A percentile compares a stretch with the other conserved stretches of the same genome.
Conservation (phyloP, 2,329 filamentous ascomycete species). For the Tricladium varicosporioides region DNA sequence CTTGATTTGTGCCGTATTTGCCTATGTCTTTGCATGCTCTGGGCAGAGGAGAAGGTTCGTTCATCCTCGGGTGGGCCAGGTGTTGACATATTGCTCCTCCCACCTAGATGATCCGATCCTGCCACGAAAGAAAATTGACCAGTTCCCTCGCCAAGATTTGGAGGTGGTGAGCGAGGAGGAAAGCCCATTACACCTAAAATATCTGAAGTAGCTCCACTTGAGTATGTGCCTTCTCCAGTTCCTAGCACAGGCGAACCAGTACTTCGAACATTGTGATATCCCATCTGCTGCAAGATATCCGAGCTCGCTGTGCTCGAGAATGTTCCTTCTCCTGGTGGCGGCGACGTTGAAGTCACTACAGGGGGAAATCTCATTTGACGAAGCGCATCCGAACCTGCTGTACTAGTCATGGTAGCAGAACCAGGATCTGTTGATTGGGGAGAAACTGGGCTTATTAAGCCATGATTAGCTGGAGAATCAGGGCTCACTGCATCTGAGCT, state of each 20-base stretch:
- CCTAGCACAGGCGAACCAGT: not conserved
- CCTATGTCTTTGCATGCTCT: too few species aligned
- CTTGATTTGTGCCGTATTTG: too few species aligned
- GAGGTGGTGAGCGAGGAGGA: not conserved
- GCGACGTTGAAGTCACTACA: not conserved
- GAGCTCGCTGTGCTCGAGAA: not conserved
- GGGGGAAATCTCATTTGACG: not conserved
- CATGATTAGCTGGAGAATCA: not conserved
- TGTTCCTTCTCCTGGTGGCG: not conserved
- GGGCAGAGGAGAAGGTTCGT: not conserved
- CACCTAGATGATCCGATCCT: not conserved
- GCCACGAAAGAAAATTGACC: not conserved
- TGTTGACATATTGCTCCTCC: not conserved
- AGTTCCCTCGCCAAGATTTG: not conserved
- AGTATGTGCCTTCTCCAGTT: not conserved
- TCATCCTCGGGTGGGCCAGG: not conserved
- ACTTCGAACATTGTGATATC: not conserved
- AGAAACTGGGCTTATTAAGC: not conserved
- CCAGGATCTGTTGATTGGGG: not conserved
- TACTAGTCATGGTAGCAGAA: not conserved
- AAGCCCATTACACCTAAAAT: not conserved
- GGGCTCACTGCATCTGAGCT: not conserved
- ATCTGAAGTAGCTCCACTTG: not conserved
- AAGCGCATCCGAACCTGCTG: not conserved
- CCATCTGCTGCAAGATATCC: not conserved